Conservation (phyloP, 2,329 filamentous ascomycete species). For the Graphium sp. region DNA sequence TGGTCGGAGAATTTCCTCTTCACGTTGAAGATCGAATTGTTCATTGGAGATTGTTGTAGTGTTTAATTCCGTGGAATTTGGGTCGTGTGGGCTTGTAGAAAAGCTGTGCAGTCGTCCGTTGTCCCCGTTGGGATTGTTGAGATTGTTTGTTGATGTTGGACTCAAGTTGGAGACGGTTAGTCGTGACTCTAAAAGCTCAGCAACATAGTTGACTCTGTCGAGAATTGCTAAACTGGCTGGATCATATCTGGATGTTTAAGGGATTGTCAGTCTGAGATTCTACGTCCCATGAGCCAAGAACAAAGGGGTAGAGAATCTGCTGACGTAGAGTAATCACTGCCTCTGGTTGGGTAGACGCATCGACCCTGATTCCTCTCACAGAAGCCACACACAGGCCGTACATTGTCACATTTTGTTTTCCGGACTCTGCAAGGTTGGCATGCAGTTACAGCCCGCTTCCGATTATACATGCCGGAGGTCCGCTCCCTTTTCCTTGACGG, state of each 20-base stretch:
- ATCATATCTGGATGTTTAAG: conserved; percentile 11
- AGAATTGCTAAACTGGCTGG: conserved; percentile 12
- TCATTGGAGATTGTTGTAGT: no score
- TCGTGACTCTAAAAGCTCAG: conserved; percentile 8
- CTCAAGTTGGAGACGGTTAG: background rate
- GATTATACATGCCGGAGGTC: conserved; percentile 2
- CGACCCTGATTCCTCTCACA: background rate
- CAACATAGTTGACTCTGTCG: conserved; percentile 11
- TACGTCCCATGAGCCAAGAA: background rate
- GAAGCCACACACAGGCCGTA: conserved; percentile 2
- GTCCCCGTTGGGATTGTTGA: background rate
- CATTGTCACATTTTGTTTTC: conserved; percentile 3
- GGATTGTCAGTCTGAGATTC: no score
- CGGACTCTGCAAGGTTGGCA: conserved; percentile 1
- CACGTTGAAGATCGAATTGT: conserved; percentile 1
- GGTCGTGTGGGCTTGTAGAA: background rate
- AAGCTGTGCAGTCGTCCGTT: no score
- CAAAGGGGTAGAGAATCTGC: background rate
- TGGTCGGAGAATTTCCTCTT: conserved; percentile 3
- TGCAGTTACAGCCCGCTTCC: background rate
- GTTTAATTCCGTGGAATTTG: background rate
- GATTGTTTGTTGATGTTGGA: background rate
- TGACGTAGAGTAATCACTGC: conserved; percentile 6
- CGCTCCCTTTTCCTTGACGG: no score
- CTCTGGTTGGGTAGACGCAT: conserved; percentile 3